Conservation (phyloP, 805 yeast species). For the Kluyveromyces lactis region DNA sequence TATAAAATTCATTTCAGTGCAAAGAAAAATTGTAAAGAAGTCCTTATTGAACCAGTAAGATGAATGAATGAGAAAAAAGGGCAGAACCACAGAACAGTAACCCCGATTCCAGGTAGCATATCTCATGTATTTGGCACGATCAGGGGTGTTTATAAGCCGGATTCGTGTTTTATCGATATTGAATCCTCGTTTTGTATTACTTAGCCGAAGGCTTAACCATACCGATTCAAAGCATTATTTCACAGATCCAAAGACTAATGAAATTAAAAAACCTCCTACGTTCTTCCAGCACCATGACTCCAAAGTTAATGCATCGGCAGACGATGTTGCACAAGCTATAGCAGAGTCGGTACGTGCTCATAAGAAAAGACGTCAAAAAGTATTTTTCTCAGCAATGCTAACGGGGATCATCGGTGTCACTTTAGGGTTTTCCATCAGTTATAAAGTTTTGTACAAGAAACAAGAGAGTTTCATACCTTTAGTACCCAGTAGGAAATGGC, state of each 20-base stretch:
- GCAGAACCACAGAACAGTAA: too few relatives aligned
- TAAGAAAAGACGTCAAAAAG: slow-evolving; percentile 13
- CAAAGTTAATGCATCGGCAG: not conserved
- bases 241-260: slow-evolving; percentile 9
- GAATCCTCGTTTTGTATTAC: too few relatives aligned
- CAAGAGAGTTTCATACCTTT: slow-evolving; percentile 23
- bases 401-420: slow-evolving; percentile 14
- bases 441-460: slow-evolving; percentile 19
- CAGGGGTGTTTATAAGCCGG: too few relatives aligned
- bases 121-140: too few relatives aligned
- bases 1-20: too few relatives aligned
- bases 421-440: slow-evolving; percentile 23
- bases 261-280: slow-evolving; percentile 15
- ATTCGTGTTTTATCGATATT: too few relatives aligned
- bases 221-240: slow-evolving; percentile 17
- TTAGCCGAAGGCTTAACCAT: not conserved
- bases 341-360: slow-evolving; percentile 17
- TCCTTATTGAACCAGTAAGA: too few relatives aligned
- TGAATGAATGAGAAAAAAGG: too few relatives aligned
- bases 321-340: slow-evolving; percentile 8
- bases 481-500: slow-evolving; percentile 18
- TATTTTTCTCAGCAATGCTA: slow-evolving; percentile 9
- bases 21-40: too few relatives aligned
- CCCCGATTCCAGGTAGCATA: too few relatives aligned
- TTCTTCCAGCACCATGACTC: slow-evolving; percentile 8